Percentiles rank a stretch among this genome's conserved stretches.
phyloP scores from a whole-genome alignment of 306 rosid genomes.

The Vigna trinervia region DNA sequence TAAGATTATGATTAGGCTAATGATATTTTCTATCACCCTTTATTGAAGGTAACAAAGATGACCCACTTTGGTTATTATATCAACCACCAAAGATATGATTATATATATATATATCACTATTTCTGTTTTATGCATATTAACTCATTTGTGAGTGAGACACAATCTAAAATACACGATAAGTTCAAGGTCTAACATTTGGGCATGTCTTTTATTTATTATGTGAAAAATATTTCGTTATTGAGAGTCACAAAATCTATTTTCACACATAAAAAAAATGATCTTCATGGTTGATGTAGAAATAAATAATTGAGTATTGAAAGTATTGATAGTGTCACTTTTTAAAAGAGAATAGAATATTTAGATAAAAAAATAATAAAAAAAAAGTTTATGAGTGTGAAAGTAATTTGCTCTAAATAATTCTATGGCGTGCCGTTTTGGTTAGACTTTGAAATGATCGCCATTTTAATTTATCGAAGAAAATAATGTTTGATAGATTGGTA shows the following conservation, averaged over 20 bases:
- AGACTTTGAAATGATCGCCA: neutral
- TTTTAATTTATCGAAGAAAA: neutral
- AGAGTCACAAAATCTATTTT: too few species aligned
- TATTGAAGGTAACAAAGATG: neutral
- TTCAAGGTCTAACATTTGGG: neutral
- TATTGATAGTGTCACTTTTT: too few species aligned
- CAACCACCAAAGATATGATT: neutral
- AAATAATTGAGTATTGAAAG: neutral
- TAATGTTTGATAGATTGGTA: neutral
- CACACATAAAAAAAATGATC: neutral
- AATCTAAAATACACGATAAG: neutral
- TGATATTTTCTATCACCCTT: neutral
- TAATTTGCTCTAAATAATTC: too few species aligned
- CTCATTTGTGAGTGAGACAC: too few species aligned
- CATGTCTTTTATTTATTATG: neutral
- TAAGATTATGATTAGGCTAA: neutral
- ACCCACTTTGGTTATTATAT: neutral
- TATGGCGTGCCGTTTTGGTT: constrained; percentile 22
- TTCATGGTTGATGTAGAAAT: neutral
- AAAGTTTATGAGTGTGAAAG: too few species aligned
- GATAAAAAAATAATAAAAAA: too few species aligned
- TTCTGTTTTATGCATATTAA: too few species aligned
- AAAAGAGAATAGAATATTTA: too few species aligned
- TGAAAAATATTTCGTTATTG: neutral
- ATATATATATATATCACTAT: neutral